Evolutionary conservation across 129 eudicot species (phyloP).

Genomic region (Centella asiatica): DNA sequence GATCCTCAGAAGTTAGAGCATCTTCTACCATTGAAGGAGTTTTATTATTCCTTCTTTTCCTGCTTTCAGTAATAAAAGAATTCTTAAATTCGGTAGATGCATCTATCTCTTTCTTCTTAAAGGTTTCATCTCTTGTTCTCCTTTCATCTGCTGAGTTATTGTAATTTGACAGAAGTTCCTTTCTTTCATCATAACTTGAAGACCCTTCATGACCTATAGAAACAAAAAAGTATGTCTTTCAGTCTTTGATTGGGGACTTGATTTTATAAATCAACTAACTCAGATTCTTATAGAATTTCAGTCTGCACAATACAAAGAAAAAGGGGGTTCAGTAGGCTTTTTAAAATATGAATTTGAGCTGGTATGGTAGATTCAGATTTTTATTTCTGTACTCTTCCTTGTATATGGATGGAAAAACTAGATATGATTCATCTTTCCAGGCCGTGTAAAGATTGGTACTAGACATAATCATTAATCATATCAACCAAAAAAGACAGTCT

Average conservation of each 20-base stretch:
- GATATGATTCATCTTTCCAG: no score
- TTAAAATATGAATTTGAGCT: no score
- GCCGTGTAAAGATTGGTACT: no score
- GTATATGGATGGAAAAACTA: no score
- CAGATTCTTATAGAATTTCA: not conserved
- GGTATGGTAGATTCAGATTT: no score
- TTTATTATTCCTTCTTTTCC: slow-evolving; percentile 30
- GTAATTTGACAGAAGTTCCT: slow-evolving; percentile 29
- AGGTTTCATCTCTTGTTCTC: slow-evolving; percentile 30
- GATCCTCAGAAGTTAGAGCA: slow-evolving; percentile 42
- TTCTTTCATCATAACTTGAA: slow-evolving; percentile 22
- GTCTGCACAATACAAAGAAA: not conserved
- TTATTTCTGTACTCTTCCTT: no score
- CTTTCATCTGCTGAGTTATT: slow-evolving; percentile 31
- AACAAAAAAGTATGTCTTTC: not conserved
- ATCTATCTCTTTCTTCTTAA: slow-evolving; percentile 34
- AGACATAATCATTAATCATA: no score
- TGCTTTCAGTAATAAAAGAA: slow-evolving; percentile 39
- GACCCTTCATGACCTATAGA: slow-evolving; percentile 37
- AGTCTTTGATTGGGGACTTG: not conserved
- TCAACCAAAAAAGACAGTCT: no score
- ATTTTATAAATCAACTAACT: no score
- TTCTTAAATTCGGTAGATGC: slow-evolving; percentile 33
- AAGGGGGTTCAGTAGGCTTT: no score
- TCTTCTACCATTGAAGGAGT: slow-evolving; percentile 38